A percentile compares a stretch with the other conserved stretches of the same genome.
Conservation (phyloP, 148 eudicot genomes). For the Silene latifolia region DNA sequence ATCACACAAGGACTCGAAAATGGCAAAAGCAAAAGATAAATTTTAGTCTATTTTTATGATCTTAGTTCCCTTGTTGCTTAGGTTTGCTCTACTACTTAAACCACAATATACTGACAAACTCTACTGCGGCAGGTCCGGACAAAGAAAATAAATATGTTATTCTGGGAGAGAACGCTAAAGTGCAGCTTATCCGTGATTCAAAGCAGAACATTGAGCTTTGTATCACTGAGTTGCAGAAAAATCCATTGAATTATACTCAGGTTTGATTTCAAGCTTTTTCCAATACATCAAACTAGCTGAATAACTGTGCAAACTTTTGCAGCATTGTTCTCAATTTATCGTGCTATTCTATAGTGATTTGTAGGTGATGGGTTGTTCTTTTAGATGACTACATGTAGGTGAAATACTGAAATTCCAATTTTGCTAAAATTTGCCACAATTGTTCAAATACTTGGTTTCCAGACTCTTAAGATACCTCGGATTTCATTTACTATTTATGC, state of each 20-base stretch:
- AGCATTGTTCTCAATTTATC: not conserved
- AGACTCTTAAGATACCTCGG: not conserved
- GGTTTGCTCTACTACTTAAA: conserved; percentile 9
- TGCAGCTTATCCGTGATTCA: conserved; percentile 79
- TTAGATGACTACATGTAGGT: not conserved
- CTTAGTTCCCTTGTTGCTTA: not conserved
- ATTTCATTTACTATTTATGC: not conserved
- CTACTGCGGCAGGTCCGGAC: conserved; percentile 58
- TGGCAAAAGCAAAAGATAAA: conserved; percentile 16
- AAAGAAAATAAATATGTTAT: conserved; percentile 69
- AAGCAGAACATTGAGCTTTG: conserved; percentile 59
- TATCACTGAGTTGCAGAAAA: conserved; percentile 83
- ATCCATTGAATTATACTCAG: conserved; percentile 86
- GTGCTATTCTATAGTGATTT: not conserved
- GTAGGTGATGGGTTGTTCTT: not conserved
- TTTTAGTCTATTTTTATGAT: not conserved
- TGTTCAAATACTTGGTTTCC: not conserved
- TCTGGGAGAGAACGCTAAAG: conserved; percentile 94
- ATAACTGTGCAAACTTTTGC: not conserved
- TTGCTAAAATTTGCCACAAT: not conserved
- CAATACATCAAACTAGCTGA: not conserved
- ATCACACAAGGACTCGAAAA: not conserved
- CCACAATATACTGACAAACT: not conserved
- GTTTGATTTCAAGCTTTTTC: conserved; percentile 30
- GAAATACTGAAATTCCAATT: not conserved